Evolutionary conservation across 192 early-diverging fungal genomes (phyloP), one percentile per base, ranked within the genome.

Genomic region (Geranomyces variabilis): DNA sequence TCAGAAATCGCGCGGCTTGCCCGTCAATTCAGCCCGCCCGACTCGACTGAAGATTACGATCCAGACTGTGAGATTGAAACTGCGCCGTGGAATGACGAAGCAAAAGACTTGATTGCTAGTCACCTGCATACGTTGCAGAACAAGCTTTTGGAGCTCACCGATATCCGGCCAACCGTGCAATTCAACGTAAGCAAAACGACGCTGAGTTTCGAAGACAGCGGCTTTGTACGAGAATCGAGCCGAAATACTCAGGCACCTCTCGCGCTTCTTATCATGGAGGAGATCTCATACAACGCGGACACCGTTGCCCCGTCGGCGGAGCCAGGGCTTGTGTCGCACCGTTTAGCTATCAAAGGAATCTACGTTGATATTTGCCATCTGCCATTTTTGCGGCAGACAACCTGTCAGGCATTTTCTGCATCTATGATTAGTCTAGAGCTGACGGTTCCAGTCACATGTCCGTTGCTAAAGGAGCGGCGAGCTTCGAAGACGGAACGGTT

Each of bases 291-390:
- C 15, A n/a, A 26, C 24, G n/a, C 24, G 17, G 24, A 53, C 51
- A 53, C 7, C 19, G 24, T 15, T 53, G n/a, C 51, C 7, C 51
- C 51, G 4, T 53, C 51, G n/a, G 15, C 51, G 7, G 51, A 53
- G 4, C 51, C 24, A 15, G 51, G 51, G n/a, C 15, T 15, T 17
- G 19, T 60, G 58, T 19, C 19, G 8, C 28, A 24, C 31, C 19
- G 17, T 1, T 60, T 31, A 5, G 17, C 28, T 6, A 29, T 33
- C 58, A 60, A 60, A 60, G 63, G 43, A 21, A 5, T 64, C 7
- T 45, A 45, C 43, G 63, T 64, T 22, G 63, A 64, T 45, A 30
- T 64, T 3, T 64, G 63, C 43, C 34, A 45, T n/a, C 9, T 64
- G n/a, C 63, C 63, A 21, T 45, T 45, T 21, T 22, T 29, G 6